Base-by-base conservation (phyloP, 306 rosid genomes). In the Vicia sativa region DNA sequence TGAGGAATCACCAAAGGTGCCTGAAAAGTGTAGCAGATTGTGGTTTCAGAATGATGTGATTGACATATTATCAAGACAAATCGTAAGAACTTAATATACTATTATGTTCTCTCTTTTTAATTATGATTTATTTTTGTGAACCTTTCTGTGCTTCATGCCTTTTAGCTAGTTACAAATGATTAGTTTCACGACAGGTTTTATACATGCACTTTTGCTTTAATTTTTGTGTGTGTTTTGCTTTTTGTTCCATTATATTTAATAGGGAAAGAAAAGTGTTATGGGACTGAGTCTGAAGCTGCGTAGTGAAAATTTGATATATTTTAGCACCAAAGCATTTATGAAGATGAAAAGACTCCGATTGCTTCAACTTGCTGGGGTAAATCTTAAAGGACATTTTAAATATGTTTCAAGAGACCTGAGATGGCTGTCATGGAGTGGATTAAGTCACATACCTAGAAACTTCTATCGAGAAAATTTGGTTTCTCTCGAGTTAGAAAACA, bases 401-500 rank as follows among this genome's bases (percentile, higher is more conserved):
- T n/a, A 44, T 44, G 9, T 44, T 44, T 44, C 50, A 7, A 44
- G 3, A 44, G 6, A 13, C 2, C 9, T 44, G 19, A 44, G 50
- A n/a, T 44, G 50, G 50, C 19, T 44, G 19, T 44, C 50, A 12
- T 44, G 49, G 49, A 44, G n/a, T 13, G 18, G 49, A 44, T 44
- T n/a, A 44, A 1, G 7, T 4, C 18, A 44, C 14, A 44, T 44
- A 44, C 50, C 50, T 44, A 5, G 18, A 13, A 4, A 37, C 13
- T 35, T 73, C 1, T 5, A 44, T 78, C 71, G 10, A 37, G 45
- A 14, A 45, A 62, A 6, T 53, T 26, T 73, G 15, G 68, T 78
- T 54, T 35, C 68, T n/a, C 53, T 68, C 7, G 72, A 67, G 11
- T 62, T 78, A 18, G 37, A 67, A 38, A 8, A 46, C 1, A 73